Evolutionary conservation across 2,329 filamentous ascomycete genomes (phyloP), one percentile per base, ranked within the genome.

Genomic region (Dactylellina sp.): DNA sequence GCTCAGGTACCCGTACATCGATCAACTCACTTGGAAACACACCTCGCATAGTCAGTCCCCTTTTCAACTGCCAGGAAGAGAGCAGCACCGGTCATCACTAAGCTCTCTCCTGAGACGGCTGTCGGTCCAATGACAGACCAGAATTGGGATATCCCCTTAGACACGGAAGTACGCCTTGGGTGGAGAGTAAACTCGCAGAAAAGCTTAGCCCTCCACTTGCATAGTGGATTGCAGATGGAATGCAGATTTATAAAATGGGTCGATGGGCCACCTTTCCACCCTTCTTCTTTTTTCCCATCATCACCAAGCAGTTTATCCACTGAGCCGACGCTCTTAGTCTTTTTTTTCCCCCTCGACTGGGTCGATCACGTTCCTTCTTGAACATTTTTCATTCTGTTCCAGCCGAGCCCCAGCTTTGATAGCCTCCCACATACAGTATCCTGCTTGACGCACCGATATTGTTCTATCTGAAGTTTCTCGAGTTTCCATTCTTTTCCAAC

Each of bases 371-470:
- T 74, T 74, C 70, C 42, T 74, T 72, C 28, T 32, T 32, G 28
- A 32, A 32, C 28, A 61, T 47, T 40, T 55, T 61, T 74, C 70
- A 61, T 72, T 62, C 28, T 64, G 20, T 72, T 52, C 46, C 40
- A 49, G 61, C 53, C 53, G 47, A 74, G 59, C 44, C 52, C 47
- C 66, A 14, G 9, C n/a, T 56, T 68, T 59, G 52, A 71, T 64
- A 61, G 60, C 46, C 25, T 32, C 28, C 28, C 4, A 40, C 39
- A 46, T 40, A 74, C 40, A 57, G 55, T 74, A 74, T 74, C 70
- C 37, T 74, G 70, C 70, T 74, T 74, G 70, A 74, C 60, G 70
- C 70, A 74, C 63, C 66, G 70, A 74, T 74, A 74, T 66, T 74
- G 47, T 74, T 74, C 70, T 66, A 74, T 66, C 61, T 66, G 35